Conservation (phyloP, 148 eudicot species). For the Suaeda aralocaspica region DNA sequence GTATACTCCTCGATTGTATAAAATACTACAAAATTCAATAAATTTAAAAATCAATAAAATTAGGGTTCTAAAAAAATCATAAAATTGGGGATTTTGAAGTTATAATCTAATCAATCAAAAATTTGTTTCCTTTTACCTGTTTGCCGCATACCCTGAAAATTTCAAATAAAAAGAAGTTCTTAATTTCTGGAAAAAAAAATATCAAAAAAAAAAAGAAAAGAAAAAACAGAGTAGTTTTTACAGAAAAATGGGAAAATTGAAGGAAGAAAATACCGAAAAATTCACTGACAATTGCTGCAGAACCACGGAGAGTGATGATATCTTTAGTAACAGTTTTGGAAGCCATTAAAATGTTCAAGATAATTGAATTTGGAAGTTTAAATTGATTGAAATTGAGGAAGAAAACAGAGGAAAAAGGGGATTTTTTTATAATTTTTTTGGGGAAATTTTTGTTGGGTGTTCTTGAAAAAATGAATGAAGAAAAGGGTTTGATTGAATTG, state of each 20-base stretch:
- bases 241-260: not conserved
- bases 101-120: not conserved
- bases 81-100: too few relatives aligned
- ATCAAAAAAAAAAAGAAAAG: not conserved
- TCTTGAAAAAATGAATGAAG: not conserved
- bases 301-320: slow-evolving; percentile 90
- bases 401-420: not conserved
- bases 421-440: too few relatives aligned
- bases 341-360: slow-evolving; percentile 41
- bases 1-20: slow-evolving; percentile 88
- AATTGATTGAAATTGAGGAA: not conserved
- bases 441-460: slow-evolving; percentile 14
- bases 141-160: slow-evolving; percentile 88
- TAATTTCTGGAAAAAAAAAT: slow-evolving; percentile 7
- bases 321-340: slow-evolving; percentile 79
- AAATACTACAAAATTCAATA: slow-evolving; percentile 42
- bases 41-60: not conserved
- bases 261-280: slow-evolving; percentile 56
- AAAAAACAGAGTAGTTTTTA: not conserved
- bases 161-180: too few relatives aligned
- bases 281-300: slow-evolving; percentile 90
- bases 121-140: slow-evolving; percentile 42
- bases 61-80: not conserved
- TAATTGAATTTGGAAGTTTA: not conserved
- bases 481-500: not conserved